Evolutionary conservation across 2,329 filamentous ascomycete species (phyloP).

Genomic region (Pyrenochaeta sp.): DNA sequence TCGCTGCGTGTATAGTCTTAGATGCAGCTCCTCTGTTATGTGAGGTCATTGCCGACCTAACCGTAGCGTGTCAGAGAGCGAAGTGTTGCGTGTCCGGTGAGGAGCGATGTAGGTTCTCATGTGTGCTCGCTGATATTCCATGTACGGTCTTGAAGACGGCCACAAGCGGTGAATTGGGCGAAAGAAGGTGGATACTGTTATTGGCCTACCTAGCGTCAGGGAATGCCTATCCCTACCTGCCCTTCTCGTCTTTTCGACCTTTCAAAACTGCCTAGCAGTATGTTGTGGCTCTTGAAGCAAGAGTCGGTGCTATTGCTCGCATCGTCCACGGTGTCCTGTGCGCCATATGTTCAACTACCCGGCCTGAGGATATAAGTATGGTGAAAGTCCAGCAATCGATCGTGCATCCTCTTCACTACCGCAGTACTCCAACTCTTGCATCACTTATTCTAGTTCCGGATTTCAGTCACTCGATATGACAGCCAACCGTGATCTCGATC

Average conservation of each 20-base stretch:
- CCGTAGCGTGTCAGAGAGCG: not conserved
- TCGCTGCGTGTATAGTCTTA: not conserved
- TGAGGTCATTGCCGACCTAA: not conserved
- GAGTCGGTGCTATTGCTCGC: not conserved
- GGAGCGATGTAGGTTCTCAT: not conserved
- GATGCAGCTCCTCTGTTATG: not conserved
- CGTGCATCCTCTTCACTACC: not conserved
- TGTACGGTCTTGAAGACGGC: not conserved
- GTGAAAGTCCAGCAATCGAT: not conserved
- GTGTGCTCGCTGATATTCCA: not conserved
- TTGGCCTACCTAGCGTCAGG: not conserved
- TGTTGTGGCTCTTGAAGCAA: not conserved
- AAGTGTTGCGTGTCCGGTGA: not conserved
- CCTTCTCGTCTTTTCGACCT: not conserved
- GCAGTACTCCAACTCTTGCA: not conserved
- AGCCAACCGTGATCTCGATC: not conserved
- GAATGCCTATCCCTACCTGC: not conserved
- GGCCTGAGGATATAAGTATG: not conserved
- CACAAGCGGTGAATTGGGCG: not conserved
- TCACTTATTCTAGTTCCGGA: not conserved
- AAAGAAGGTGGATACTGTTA: not conserved
- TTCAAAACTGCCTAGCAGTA: not conserved
- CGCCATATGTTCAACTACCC: not conserved
- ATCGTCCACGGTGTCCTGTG: not conserved
- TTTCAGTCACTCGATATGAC: not conserved